These are phyloP conservation scores for Papiliotrema nemorosa DNA, from an alignment of 1,284 basidiomycete species.

Conservation along the genomic window DNA sequence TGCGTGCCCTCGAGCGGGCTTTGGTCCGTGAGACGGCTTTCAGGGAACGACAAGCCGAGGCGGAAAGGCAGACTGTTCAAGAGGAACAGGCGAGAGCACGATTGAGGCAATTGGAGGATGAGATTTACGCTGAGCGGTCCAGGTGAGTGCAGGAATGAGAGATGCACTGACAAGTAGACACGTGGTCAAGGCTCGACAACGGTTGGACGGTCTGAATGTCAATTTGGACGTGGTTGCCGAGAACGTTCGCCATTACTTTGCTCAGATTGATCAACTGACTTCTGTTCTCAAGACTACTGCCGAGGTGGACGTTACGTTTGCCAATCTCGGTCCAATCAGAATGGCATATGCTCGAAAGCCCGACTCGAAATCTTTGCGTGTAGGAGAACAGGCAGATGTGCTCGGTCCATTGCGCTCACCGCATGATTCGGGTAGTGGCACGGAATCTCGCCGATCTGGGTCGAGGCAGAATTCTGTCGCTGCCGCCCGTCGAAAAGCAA, in stretches of 20 bases:
- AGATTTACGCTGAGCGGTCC: conserved; percentile 25
- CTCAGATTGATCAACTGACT: conserved; percentile 29
- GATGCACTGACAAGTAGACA: conserved; percentile 4
- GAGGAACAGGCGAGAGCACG: conserved; percentile 18
- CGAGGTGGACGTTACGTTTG: conserved; percentile 28
- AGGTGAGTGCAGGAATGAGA: conserved; percentile 15
- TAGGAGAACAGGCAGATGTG: conserved; percentile 8
- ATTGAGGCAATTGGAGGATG: conserved; percentile 20
- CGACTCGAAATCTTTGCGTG: background rate
- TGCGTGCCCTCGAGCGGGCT: conserved; percentile 16
- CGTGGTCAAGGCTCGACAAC: conserved; percentile 8
- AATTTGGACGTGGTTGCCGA: conserved; percentile 18
- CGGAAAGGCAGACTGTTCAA: conserved; percentile 9
- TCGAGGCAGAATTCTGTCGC: background rate
- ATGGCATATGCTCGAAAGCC: conserved; percentile 6
- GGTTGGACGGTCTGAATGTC: conserved; percentile 14
- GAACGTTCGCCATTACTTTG: conserved; percentile 26
- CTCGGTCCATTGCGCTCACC: conserved; percentile 2
- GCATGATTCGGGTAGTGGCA: conserved; percentile 4
- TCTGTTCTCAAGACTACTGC: conserved; percentile 21
- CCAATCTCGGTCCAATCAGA: conserved; percentile 16
- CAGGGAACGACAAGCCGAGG: conserved; percentile 19
- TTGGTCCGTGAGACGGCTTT: conserved; percentile 22
- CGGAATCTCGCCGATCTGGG: background rate
- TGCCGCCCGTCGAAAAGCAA: conserved; percentile 7